Evolutionary conservation across 1,139 yeast species (phyloP).

Genomic region (Yamadazyma buinensis): DNA sequence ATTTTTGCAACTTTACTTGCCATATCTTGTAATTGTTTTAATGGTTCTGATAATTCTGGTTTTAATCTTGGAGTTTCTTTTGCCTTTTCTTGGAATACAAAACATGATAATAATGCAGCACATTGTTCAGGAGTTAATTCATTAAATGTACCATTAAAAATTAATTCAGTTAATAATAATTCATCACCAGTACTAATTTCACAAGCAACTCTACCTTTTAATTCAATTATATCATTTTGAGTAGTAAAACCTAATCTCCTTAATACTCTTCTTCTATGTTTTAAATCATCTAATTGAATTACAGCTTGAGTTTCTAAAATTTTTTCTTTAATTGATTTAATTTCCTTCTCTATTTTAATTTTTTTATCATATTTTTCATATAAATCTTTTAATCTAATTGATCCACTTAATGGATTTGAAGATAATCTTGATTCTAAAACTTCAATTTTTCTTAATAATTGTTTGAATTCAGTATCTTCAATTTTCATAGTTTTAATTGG

Average conservation of each 20-base stretch:
- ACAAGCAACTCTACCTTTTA: slow-evolving; percentile 94
- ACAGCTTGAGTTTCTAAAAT: slow-evolving; percentile 85
- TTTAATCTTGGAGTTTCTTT: slow-evolving; percentile 82
- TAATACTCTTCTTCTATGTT: slow-evolving; percentile 86
- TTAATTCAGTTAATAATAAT: slow-evolving; percentile 79
- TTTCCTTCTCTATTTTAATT: slow-evolving; percentile 57
- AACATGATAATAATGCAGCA: slow-evolving; percentile 88
- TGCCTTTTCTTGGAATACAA: slow-evolving; percentile 94
- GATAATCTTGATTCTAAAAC: slow-evolving; percentile 72
- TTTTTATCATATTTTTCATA: slow-evolving; percentile 66
- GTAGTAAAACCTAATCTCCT: slow-evolving; percentile 82
- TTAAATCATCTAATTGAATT: slow-evolving; percentile 88
- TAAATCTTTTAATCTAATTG: slow-evolving; percentile 58
- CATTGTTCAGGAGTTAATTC: slow-evolving; percentile 85
- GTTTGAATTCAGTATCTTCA: slow-evolving; percentile 69
- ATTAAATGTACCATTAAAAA: slow-evolving; percentile 91
- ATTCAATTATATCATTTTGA: slow-evolving; percentile 78
- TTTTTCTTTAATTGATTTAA: slow-evolving; percentile 58
- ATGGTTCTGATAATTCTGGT: slow-evolving; percentile 87
- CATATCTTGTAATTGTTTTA: slow-evolving; percentile 82
- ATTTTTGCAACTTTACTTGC: slow-evolving; percentile 87
- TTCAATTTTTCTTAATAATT: slow-evolving; percentile 69
- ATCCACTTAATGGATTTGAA: slow-evolving; percentile 66
- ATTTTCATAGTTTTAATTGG: slow-evolving; percentile 93
- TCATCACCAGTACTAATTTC: slow-evolving; percentile 97